A percentile compares a stretch with the other conserved stretches of the same genome.
These are phyloP conservation scores for Penicillium samsonianum DNA, from an alignment of 495 filamentous ascomycete genomes.

Conservation along the genomic window DNA sequence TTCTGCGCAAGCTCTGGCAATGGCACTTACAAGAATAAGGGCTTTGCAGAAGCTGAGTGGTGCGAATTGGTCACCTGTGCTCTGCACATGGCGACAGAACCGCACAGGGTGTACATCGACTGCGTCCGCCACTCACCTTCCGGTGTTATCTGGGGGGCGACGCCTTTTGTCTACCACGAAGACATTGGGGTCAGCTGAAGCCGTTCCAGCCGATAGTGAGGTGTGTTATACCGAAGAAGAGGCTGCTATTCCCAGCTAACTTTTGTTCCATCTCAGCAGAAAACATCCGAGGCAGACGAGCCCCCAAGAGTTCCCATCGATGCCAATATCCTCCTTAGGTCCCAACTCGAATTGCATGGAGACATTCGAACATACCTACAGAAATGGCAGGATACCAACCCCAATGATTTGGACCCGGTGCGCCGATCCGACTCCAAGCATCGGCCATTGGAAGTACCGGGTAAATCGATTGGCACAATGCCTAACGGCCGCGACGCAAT, in stretches of 20 bases:
- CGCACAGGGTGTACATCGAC: not conserved
- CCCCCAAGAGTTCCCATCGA: constrained; percentile 19
- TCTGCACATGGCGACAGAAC: constrained; percentile 7
- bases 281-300: constrained; percentile 8
- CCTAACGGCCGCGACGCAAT: constrained; percentile 42
- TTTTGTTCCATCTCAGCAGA: constrained; percentile 6
- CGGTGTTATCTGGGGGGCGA: not conserved
- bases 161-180: constrained; percentile 18
- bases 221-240: constrained; percentile 9
- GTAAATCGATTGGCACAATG: constrained; percentile 37
- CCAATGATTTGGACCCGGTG: constrained; percentile 40
- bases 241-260: constrained; percentile 1
- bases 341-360: constrained; percentile 39
- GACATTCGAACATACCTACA: constrained; percentile 54
- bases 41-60: constrained; percentile 21
- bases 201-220: constrained; percentile 3
- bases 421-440: constrained; percentile 23
- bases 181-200: constrained; percentile 7
- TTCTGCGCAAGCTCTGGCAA: constrained; percentile 24
- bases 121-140: not conserved
- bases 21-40: constrained; percentile 31
- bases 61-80: constrained; percentile 9
- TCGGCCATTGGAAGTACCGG: constrained; percentile 9
- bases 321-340: constrained; percentile 30
- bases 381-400: constrained; percentile 50